Base-by-base conservation (phyloP, 805 yeast species). In the Myxozyma geophila region DNA sequence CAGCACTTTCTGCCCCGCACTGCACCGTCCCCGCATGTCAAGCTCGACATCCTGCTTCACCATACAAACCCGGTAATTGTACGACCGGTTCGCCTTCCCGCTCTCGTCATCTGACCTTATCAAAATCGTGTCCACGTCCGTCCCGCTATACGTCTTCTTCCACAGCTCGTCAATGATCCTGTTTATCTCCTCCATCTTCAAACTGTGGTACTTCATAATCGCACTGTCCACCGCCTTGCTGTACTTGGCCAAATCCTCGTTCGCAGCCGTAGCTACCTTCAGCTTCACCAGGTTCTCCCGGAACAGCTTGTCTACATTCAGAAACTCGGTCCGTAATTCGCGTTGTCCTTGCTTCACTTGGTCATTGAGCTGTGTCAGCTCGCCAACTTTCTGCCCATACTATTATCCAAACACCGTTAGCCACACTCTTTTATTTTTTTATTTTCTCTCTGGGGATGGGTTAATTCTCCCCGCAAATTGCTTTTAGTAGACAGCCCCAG, bases 21-120 rank as follows among this genome's bases (percentile, higher is more conserved):
- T 90, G 74, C 99, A 95, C 62, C 99, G 79, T 0, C 99, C 99
- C 66, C 99, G 83, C 99, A 95, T 95, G 73, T 95, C 99, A 54
- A 95, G 78, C 74, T 95, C 98, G 0, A 87, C 89, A 63, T 89
- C 93, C 71, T 89, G 90, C 74, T 95, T 95, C 63, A 87, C 86
- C 99, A 95, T 95, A 23, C 92, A 96, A 19, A 95, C 70, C 5
- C 71, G 63, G 61, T 68, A 68, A 58, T 68, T 68, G 43, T 68
- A 68, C 21, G 70, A 62, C 41, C 68, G 10, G 78, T 81, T 62
- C 36, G 53, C 62, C 44, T 23, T 23, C 58, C 78, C 76, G 15
- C 77, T 73, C 58, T 83, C 84, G 23, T 86, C 87, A 70, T 93
- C 98, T 46, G 96, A 88, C 68, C 87, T 83, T 67, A 95, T 90